Evolutionary conservation across 2,329 filamentous ascomycete genomes (phyloP).

Genomic region (Botryotinia calthae): DNA sequence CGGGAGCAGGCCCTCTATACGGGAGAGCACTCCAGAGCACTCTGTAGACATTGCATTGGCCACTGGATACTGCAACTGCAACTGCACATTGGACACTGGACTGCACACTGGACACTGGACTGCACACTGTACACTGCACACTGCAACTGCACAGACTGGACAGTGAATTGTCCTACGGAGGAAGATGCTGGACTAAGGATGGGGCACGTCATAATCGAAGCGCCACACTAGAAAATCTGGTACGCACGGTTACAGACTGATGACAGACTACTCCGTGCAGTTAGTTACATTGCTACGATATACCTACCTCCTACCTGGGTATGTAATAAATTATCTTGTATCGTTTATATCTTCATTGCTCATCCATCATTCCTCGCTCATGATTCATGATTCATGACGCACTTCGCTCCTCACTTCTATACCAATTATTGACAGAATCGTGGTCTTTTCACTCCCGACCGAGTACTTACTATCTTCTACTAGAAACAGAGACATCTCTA

Average conservation of each 20-base stretch:
- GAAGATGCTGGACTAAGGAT: background rate
- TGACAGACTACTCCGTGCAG: background rate
- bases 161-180: background rate
- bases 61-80: too few species aligned
- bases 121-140: too few species aligned
- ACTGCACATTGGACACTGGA: too few species aligned
- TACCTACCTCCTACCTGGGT: too few species aligned
- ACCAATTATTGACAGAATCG: background rate
- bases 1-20: background rate
- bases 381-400: background rate
- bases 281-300: background rate
- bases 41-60: background rate
- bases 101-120: too few species aligned
- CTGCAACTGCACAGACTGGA: too few species aligned
- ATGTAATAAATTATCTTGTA: too few species aligned
- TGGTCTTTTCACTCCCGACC: background rate
- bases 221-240: constrained; percentile 2
- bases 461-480: background rate
- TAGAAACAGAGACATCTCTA: background rate
- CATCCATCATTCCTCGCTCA: background rate
- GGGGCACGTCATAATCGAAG: constrained; percentile 1
- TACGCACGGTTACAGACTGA: background rate
- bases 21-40: background rate
- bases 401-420: background rate
- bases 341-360: background rate